Evolutionary conservation across 352 stramenopile species (phyloP), one percentile per base, ranked within the genome.

Genomic region (Phytophthora fragariae): DNA sequence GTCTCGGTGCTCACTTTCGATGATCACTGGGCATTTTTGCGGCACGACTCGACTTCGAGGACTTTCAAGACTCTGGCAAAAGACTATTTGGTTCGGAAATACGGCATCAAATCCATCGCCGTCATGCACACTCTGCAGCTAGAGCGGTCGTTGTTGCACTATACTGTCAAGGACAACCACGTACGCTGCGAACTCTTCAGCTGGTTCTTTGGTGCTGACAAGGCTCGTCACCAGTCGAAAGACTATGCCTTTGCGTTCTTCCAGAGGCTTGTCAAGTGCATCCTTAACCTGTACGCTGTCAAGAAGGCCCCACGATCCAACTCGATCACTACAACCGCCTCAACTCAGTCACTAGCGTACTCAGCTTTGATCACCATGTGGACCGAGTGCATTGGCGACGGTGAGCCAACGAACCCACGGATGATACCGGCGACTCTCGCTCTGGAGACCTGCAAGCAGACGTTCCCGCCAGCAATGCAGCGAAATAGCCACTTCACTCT

Each of bases 101-200:
- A 93, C 54, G 86, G 86, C 24, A 92, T 93, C 58, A 91, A 90
- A 59, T 91, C 86, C 11, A 91, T 93, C 39, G 86, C 86, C 1
- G 65, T 87, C 31, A 90, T 92, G 81, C 78, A 93, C 65, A 80
- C 83, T 15, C 56, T 91, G 44, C 86, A 93, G 65, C 82, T 93
- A 10, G 84, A 93, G 60, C 82, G 83, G 6, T 93, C 86, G 12
- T 75, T 93, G n/a, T 55, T 89, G 3, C 75, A 90, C 54, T 91
- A 88, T 66, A 67, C 58, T 24, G 67, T 70, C 3, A 82, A 74
- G 5, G 74, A 85, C n/a, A 77, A 80, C 7, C 77, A 93, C 61
- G 65, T 78, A 9, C 84, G 86, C 1, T 91, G 84, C 56, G 73
- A 89, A 57, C 72, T 93, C 21, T 93, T 91, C 61, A 73, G 79